Percentiles rank a stretch among this genome's conserved stretches.
These are phyloP conservation scores for Apiospora saccharicola DNA, from an alignment of 2,329 filamentous ascomycete species.

Conservation along the genomic window DNA sequence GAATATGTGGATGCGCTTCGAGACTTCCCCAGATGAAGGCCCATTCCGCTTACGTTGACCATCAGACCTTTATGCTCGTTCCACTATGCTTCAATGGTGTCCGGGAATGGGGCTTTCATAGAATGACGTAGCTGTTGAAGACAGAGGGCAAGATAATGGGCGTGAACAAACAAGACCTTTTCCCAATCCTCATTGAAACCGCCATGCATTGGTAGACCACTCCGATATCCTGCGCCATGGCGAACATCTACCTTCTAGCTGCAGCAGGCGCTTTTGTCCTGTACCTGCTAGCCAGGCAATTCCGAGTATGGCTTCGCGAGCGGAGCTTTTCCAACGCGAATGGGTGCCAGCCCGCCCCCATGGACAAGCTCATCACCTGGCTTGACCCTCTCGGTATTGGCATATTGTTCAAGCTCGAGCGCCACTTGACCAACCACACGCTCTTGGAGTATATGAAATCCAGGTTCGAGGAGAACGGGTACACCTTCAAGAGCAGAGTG, in stretches of 20 bases:
- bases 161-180: neutral
- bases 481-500: constrained; percentile 35
- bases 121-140: neutral
- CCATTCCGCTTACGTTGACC: neutral
- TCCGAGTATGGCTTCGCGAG: neutral
- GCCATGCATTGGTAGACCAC: neutral
- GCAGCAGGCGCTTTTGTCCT: neutral
- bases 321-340: neutral
- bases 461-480: constrained; percentile 30
- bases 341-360: constrained; percentile 1
- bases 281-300: neutral
- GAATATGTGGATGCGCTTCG: neutral
- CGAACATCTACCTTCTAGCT: neutral
- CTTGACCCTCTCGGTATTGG: constrained; percentile 36
- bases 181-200: neutral
- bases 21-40: neutral
- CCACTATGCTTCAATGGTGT: neutral
- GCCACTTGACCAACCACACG: constrained; percentile 29
- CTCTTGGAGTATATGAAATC: constrained; percentile 32
- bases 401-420: constrained; percentile 35
- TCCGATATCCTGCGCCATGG: neutral
- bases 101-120: neutral
- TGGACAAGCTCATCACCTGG: constrained; percentile 23
- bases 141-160: neutral
- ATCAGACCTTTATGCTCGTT: neutral